Evolutionary conservation across 805 yeast genomes (phyloP).

Genomic region (Starmerella bacillaris): DNA sequence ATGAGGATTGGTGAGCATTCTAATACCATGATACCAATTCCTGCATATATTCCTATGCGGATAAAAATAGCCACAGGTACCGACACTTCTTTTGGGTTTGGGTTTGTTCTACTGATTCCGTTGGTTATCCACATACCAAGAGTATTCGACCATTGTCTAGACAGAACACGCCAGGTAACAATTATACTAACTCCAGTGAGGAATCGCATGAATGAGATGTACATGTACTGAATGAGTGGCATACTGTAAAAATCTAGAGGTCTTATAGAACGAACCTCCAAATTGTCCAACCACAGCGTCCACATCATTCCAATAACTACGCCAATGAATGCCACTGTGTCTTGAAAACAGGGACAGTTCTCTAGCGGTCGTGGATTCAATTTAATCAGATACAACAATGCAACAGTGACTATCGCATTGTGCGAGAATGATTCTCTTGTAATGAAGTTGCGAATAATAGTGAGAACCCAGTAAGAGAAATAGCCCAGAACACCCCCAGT

Average conservation of each 20-base stretch:
- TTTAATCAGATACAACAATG: constrained; percentile 4
- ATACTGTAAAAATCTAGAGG: background rate
- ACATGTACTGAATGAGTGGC: background rate
- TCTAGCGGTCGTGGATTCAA: constrained; percentile 58
- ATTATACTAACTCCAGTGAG: background rate
- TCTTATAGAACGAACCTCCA: background rate
- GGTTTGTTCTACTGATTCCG: background rate
- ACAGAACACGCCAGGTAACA: constrained; percentile 1
- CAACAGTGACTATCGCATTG: constrained; percentile 4
- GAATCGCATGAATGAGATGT: background rate
- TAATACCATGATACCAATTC: constrained; percentile 42
- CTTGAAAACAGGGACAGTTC: constrained; percentile 91
- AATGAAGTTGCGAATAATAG: constrained; percentile 28
- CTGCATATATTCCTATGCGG: constrained; percentile 62
- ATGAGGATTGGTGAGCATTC: constrained; percentile 4
- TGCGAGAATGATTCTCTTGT: background rate
- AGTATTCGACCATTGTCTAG: background rate
- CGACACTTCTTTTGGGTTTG: background rate
- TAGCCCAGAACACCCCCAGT: constrained; percentile 52
- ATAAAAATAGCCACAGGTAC: constrained; percentile 31
- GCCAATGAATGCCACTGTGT: constrained; percentile 80
- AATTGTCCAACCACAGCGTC: constrained; percentile 4
- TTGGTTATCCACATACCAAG: background rate
- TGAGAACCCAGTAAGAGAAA: constrained; percentile 27
- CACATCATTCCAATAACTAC: constrained; percentile 45